Base-by-base conservation (phyloP, 176 grass and related monocot species). In the Cenchrus purpureus region DNA sequence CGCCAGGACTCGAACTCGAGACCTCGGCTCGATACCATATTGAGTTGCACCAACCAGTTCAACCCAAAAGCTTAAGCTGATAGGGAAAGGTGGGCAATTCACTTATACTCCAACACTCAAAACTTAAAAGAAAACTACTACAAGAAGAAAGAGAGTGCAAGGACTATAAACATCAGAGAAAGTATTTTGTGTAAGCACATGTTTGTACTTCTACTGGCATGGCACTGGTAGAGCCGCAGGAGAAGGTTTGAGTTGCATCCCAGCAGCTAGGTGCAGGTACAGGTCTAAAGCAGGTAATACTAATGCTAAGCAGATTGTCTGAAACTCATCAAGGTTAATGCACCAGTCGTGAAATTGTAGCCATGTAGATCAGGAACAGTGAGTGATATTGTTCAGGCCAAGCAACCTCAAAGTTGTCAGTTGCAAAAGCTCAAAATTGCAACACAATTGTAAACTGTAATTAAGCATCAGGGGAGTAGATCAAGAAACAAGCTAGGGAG, bases 201-300 rank as follows among this genome's bases (percentile, higher is more conserved):
- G 22, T 25, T 25, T 25, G 22, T 25, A 25, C 22, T 25, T 25
- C 22, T 25, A 25, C 22, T 25, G 53, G 65, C n/a, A 78, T 70
- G n/a, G 31, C 79, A 16, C 29, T 75, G 4, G 84, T 87, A 40
- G 87, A 92, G 29, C 55, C 89, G 62, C 69, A 86, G 29, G 64
- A 86, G 25, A 84, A 86, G 54, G 80, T 86, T 76, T 89, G 69
- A 89, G 45, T 29, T 56, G 83, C 7, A 19, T 53, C 8, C 69
- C 4, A 52, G 1, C 3, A 2, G 6, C 6, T 44, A 17, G 52
- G 44, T 78, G 62, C 25, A 86, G 44, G 54, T 70, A 82, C 43
- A 82, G 29, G 43, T 82, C 53, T 77, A 59, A 75, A 58, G 10
- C 7, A 64, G 31, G 76, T 49, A 49, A 6, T 49, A 49, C 8